Conservation (phyloP, 352 stramenopile genomes). For the Globisporangium solare region DNA sequence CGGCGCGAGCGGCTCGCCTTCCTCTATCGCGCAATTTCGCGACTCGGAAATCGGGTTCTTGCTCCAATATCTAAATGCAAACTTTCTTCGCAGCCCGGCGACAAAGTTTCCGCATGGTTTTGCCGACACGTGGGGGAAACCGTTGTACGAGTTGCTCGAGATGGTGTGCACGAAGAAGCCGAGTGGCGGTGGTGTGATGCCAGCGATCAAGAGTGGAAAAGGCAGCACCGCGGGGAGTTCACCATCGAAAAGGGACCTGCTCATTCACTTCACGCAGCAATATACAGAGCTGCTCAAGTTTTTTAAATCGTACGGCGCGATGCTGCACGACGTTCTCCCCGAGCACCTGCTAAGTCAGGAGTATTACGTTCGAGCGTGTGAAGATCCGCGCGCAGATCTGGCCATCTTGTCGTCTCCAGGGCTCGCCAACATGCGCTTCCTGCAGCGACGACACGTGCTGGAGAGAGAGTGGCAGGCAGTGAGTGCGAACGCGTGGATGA, state of each 20-base stretch:
- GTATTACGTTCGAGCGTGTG: conserved; percentile 78
- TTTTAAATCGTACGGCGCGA: conserved; percentile 88
- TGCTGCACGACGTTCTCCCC: conserved; percentile 85
- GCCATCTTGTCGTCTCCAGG: conserved; percentile 38
- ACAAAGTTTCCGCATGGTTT: conserved; percentile 76
- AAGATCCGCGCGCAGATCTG: conserved; percentile 48
- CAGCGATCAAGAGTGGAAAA: conserved; percentile 19
- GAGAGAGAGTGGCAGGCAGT: conserved; percentile 55
- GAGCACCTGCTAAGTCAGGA: conserved; percentile 76
- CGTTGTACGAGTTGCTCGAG: conserved; percentile 88
- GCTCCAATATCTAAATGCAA: conserved; percentile 83
- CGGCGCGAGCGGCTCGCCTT: neutral
- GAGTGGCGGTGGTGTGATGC: conserved; percentile 23
- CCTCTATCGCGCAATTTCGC: conserved; percentile 14
- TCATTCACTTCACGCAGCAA: conserved; percentile 54
- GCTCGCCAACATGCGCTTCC: conserved; percentile 36
- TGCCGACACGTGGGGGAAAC: conserved; percentile 64
- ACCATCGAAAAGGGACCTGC: conserved; percentile 54
- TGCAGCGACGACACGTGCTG: conserved; percentile 42
- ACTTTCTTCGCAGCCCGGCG: conserved; percentile 68
- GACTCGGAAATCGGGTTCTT: conserved; percentile 57
- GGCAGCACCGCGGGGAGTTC: conserved; percentile 4
- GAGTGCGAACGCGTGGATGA: conserved; percentile 72
- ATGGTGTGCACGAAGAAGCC: conserved; percentile 87
- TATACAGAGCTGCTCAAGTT: conserved; percentile 89